Conservation (phyloP, 2,329 filamentous ascomycete genomes). For the Didymella keratinophila region DNA sequence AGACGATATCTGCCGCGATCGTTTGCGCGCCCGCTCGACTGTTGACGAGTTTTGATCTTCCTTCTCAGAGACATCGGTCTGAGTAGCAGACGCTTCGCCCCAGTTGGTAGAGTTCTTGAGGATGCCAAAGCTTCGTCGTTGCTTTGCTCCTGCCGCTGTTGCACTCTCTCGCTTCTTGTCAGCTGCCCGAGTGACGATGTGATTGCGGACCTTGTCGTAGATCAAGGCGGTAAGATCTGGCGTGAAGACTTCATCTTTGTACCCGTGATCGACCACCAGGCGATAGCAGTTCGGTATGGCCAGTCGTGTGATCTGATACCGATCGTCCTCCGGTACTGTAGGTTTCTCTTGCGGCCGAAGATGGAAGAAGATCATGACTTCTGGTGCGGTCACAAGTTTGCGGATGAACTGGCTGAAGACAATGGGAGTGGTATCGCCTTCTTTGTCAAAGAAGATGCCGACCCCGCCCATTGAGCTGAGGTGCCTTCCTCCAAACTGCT, state of each 20-base stretch:
- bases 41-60: constrained; percentile 7
- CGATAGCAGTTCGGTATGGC: constrained; percentile 70
- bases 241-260: constrained; percentile 74
- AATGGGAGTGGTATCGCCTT: constrained; percentile 69
- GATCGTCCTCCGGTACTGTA: constrained; percentile 50
- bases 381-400: constrained; percentile 72
- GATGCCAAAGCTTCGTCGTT: constrained; percentile 6
- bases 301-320: constrained; percentile 57
- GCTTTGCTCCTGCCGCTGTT: constrained; percentile 4
- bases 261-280: constrained; percentile 74
- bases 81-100: constrained; percentile 5
- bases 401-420: constrained; percentile 76
- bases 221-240: constrained; percentile 65
- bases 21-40: constrained; percentile 9
- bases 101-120: constrained; percentile 7
- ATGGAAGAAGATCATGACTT: constrained; percentile 78
- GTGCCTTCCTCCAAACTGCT: constrained; percentile 47
- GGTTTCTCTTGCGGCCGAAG: constrained; percentile 70
- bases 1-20: constrained; percentile 19
- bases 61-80: constrained; percentile 15
- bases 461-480: constrained; percentile 58
- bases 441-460: constrained; percentile 83
- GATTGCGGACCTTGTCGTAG: constrained; percentile 64
- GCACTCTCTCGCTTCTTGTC: constrained; percentile 25
- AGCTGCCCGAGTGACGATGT: constrained; percentile 42